Conservation (phyloP, 225 moss, liverwort and hornwort genomes). For the Bryum argenteum region DNA sequence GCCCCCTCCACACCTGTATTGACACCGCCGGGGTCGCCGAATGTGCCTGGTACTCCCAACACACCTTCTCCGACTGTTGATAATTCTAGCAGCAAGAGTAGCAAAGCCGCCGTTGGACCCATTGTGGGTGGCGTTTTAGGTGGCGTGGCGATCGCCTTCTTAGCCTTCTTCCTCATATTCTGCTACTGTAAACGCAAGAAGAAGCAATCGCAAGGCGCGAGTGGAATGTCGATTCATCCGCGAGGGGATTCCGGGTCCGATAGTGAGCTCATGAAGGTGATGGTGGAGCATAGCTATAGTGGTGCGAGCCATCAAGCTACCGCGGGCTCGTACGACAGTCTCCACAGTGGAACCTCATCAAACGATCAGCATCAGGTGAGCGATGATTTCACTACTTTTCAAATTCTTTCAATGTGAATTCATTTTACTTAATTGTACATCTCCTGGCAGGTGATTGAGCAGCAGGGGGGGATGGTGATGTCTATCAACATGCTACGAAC, state of each 20-base stretch:
- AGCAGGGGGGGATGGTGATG: constrained; percentile 47
- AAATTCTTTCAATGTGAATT: neutral
- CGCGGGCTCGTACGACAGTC: constrained; percentile 38
- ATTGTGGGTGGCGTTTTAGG: constrained; percentile 36
- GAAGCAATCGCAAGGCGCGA: constrained; percentile 23
- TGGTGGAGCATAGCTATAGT: constrained; percentile 48
- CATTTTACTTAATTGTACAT: neutral
- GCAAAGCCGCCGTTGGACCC: constrained; percentile 19
- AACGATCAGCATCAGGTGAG: constrained; percentile 41
- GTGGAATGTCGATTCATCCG: constrained; percentile 36
- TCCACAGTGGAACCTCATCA: constrained; percentile 40
- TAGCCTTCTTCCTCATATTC: constrained; percentile 3
- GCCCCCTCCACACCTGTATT: neutral
- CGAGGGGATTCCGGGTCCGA: constrained; percentile 48
- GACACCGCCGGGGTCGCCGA: constrained; percentile 12
- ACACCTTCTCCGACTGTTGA: constrained; percentile 15
- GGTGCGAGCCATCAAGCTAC: constrained; percentile 48
- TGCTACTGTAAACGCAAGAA: constrained; percentile 26
- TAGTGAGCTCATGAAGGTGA: constrained; percentile 43
- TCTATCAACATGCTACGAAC: constrained; percentile 29
- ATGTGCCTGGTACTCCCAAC: constrained; percentile 7
- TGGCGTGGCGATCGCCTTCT: constrained; percentile 17
- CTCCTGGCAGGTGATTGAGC: constrained; percentile 31
- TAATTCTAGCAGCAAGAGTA: constrained; percentile 18
- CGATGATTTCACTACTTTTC: neutral